Base-by-base conservation (phyloP, 176 grass and related monocot genomes). In the Thinopyrum elongatum region DNA sequence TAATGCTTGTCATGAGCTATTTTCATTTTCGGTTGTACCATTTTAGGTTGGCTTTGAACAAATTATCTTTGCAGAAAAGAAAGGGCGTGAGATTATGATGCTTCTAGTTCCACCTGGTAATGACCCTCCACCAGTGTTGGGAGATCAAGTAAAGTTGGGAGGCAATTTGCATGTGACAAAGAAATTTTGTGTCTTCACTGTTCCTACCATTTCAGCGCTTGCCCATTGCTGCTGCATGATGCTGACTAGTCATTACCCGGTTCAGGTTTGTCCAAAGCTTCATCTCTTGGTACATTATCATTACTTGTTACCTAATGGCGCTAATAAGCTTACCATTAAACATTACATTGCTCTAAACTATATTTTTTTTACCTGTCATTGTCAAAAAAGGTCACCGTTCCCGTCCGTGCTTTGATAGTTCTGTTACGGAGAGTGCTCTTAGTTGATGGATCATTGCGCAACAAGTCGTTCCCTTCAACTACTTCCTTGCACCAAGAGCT, bases 401-500 rank as follows among this genome's bases (percentile, higher is more conserved):
- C 92, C 19, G 82, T 94, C 74, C 81, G 53, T 17, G 68, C 93
- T 65, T 92, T 98, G 79, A 36, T 95, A 81, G 80, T 90, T 71
- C 77, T 94, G 84, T 80, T 92, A 77, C 55, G 64, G 53, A 93
- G 93, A 91, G 91, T 94, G 75, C 81, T 98, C 64, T 74, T 71
- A 62, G 26, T 92, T 77, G 91, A 95, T 87, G 96, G 93, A 71
- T 94, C 92, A 70, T 82, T 95, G 61, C 85, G 55, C 42, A 92
- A 79, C 53, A 90, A 89, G 27, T 68, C 86, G 55, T 90, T 94
- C 47, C 93, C 86, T 68, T 95, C 93, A 74, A 94, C 96, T 71
- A 98, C 96, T 69, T 86, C 89, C 55, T 92, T 98, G 86, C 90
- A 98, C 78, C 96, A 98, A 92, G 92, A 98, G 86, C 91, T 98